A percentile compares a stretch with the other conserved stretches of the same genome.
Conservation (phyloP, 306 rosid genomes). For the Boehmeria nivea region DNA sequence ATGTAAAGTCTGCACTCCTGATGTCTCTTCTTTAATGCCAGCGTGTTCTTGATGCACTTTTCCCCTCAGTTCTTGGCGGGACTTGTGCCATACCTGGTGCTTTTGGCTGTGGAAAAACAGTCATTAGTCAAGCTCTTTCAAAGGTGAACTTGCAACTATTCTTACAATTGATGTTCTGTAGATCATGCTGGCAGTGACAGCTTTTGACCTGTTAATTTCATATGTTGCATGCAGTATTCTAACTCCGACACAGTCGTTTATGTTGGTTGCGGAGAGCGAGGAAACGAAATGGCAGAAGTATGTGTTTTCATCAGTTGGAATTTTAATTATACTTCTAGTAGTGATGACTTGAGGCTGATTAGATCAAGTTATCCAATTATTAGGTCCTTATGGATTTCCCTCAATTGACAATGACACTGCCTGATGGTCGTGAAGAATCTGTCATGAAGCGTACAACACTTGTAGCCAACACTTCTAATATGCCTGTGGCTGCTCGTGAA, state of each 20-base stretch:
- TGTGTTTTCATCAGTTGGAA: constrained; percentile 6
- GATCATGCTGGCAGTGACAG: background rate
- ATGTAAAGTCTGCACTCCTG: constrained; percentile 15
- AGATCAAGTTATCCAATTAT: constrained; percentile 16
- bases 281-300: constrained; percentile 99
- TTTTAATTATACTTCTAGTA: background rate
- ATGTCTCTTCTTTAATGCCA: constrained; percentile 31
- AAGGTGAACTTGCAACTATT: constrained; percentile 43
- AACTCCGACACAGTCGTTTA: constrained; percentile 92
- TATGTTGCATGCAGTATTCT: constrained; percentile 64
- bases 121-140: constrained; percentile 99
- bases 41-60: constrained; percentile 99
- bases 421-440: constrained; percentile 99
- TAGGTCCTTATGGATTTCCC: constrained; percentile 99
- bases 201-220: background rate
- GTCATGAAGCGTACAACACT: constrained; percentile 99
- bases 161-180: background rate
- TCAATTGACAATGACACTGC: constrained; percentile 99
- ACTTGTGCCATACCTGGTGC: constrained; percentile 99
- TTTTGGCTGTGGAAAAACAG: constrained; percentile 99
- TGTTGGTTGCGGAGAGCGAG: constrained; percentile 99
- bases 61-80: constrained; percentile 99
- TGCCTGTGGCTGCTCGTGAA: constrained; percentile 99
- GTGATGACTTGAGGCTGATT: constrained; percentile 13
- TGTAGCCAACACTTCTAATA: constrained; percentile 98